These are phyloP conservation scores for Chrysoporthe deuterocubensis DNA, from an alignment of 2,329 filamentous ascomycete genomes.

Conservation along the genomic window DNA sequence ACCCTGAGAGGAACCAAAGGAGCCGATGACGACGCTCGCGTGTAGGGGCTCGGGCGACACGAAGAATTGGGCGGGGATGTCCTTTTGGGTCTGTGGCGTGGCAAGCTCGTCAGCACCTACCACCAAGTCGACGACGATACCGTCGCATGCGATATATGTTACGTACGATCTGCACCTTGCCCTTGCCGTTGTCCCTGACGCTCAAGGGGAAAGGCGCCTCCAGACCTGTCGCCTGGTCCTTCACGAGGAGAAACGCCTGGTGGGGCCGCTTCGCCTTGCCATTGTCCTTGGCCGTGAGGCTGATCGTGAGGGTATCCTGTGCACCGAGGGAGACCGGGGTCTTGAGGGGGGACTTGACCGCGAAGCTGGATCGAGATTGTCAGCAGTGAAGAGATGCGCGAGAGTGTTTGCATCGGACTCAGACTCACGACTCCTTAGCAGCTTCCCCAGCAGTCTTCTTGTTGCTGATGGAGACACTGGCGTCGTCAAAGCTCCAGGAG, in stretches of 20 bases:
- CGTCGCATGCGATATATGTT: conserved; percentile 1
- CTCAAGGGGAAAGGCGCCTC: conserved; percentile 86
- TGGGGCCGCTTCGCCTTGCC: conserved; percentile 83
- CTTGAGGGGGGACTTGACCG: conserved; percentile 61
- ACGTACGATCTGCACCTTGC: conserved; percentile 80
- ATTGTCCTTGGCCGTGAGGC: conserved; percentile 79
- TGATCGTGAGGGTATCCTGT: conserved; percentile 77
- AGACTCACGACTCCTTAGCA: conserved; percentile 68
- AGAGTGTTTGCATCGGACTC: conserved; percentile 12
- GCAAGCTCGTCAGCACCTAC: conserved; percentile 34
- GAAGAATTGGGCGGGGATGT: conserved; percentile 84
- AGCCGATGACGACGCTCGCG: conserved; percentile 83
- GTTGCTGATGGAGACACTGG: conserved; percentile 64
- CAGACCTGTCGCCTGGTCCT: conserved; percentile 73
- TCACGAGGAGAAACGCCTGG: conserved; percentile 87
- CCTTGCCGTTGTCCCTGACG: conserved; percentile 88
- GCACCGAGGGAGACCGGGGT: conserved; percentile 67
- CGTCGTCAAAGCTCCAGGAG: conserved; percentile 77
- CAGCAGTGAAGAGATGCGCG: conserved; percentile 30
- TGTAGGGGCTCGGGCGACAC: conserved; percentile 68
- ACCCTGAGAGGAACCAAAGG: conserved; percentile 75
- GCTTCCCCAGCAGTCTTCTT: conserved; percentile 64
- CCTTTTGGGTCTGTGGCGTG: conserved; percentile 73
- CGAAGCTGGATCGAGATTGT: conserved; percentile 53
- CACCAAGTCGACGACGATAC: background rate